Evolutionary conservation across 1,139 yeast species (phyloP), one percentile per base, ranked within the genome.

Genomic region (Hyphopichia fennica): DNA sequence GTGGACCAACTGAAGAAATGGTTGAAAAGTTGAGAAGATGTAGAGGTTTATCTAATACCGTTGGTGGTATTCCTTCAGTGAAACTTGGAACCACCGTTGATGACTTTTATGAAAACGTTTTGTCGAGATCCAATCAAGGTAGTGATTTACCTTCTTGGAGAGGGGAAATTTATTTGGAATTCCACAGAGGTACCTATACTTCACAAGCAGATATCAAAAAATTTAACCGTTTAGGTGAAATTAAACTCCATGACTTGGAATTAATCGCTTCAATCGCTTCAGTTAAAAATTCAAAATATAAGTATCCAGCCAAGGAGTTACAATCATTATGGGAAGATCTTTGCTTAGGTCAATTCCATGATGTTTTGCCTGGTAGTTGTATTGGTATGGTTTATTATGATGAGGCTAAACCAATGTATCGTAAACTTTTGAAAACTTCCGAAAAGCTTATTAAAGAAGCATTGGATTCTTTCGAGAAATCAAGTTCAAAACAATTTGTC

Each of bases 171-270:
- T 93, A 93, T 64, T 78, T 93, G 57, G 99, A 93, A 65, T 90
- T 86, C 68, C 99, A 93, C 63, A 82, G 99, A 61, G 99, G 98
- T 45, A 91, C 98, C 3, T 93, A 93, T 62, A 93, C 98, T 4
- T 81, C 96, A 1, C 99, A 93, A 62, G 95, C 96, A 0, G 79
- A 81, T 45, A 84, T 88, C 39, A 93, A 93, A 65, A 81, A 80
- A 57, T 78, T 81, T 58, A 87, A 90, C 81, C 77, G 99, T 56
- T 65, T 73, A 25, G 76, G 84, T n/a, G 98, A 93, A 65, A 65
- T 82, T 39, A 75, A 84, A 56, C 71, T 93, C 53, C 96, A 87
- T 57, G 97, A 90, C 63, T 71, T 91, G 51, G 99, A 93, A 67
- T 81, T 79, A 58, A 65, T 88, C 51, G 91, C 96, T 0, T 81